phyloP scores from a whole-genome alignment of 2,329 filamentous ascomycete species.

The Aspergillus persii region DNA sequence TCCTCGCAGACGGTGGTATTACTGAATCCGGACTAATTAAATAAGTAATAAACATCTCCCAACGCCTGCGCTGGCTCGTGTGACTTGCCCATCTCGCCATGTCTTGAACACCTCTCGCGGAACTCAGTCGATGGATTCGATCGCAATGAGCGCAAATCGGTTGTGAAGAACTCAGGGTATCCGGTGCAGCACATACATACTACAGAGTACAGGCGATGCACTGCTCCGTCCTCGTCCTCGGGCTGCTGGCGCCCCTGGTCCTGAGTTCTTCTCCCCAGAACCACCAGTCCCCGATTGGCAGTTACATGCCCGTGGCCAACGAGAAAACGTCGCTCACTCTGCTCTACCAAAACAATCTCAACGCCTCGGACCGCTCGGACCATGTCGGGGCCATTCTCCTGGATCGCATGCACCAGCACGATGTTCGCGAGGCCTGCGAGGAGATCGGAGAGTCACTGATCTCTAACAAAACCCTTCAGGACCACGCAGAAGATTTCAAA shows the following conservation, averaged over 20 bases:
- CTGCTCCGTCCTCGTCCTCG: conserved; percentile 1
- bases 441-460: conserved; percentile 50
- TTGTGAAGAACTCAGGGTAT: neutral
- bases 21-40: too few species aligned
- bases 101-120: neutral
- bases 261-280: neutral
- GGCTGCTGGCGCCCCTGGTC: neutral
- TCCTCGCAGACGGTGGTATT: too few species aligned
- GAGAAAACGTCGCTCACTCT: conserved; percentile 48
- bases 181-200: neutral
- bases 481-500: conserved; percentile 47
- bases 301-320: conserved; percentile 24
- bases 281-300: neutral
- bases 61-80: neutral
- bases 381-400: conserved; percentile 53
- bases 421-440: conserved; percentile 46
- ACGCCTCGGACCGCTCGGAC: conserved; percentile 52
- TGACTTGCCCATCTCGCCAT: neutral
- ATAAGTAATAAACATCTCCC: too few species aligned
- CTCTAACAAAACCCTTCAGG: conserved; percentile 40
- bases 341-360: conserved; percentile 56
- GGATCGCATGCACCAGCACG: conserved; percentile 39
- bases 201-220: too few species aligned
- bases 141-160: neutral
- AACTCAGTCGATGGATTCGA: too few species aligned